Percentiles rank a stretch among this genome's conserved stretches.
phyloP scores from a whole-genome alignment of 768 basidiomycete species.

The Lyophyllum decastes region DNA sequence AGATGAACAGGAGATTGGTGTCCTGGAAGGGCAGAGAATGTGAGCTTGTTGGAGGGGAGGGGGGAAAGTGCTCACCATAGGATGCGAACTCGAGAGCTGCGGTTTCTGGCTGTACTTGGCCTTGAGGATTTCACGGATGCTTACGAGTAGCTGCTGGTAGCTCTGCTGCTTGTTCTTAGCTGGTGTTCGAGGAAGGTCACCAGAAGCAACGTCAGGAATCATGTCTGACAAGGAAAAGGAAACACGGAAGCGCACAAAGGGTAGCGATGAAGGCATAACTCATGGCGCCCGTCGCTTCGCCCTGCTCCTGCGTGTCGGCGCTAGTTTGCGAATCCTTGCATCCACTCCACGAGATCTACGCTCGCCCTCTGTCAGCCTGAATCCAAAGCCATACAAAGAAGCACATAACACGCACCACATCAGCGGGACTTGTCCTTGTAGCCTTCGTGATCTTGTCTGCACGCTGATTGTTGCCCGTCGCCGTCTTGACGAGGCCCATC shows the following conservation, averaged over 20 bases:
- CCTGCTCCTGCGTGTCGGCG: constrained; percentile 70
- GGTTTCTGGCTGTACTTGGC: constrained; percentile 46
- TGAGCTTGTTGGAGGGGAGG: not conserved
- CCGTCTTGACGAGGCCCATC: constrained; percentile 71
- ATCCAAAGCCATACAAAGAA: not conserved
- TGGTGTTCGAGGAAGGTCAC: constrained; percentile 17
- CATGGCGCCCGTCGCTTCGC: constrained; percentile 77
- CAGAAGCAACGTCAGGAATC: not conserved
- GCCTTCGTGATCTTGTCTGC: constrained; percentile 61
- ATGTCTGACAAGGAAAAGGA: not conserved
- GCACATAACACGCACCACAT: constrained; percentile 60
- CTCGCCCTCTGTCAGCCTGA: constrained; percentile 1
- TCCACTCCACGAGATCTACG: constrained; percentile 82
- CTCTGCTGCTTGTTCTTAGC: constrained; percentile 43
- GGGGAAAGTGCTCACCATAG: constrained; percentile 35
- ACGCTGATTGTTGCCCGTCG: constrained; percentile 64
- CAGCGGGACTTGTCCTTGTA: constrained; percentile 79
- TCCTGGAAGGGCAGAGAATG: constrained; percentile 23
- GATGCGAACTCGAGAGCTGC: constrained; percentile 39
- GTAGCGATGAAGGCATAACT: constrained; percentile 67
- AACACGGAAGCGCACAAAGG: constrained; percentile 40
- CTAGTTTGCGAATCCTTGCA: constrained; percentile 85
- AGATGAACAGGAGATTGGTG: constrained; percentile 40
- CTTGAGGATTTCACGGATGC: constrained; percentile 38
- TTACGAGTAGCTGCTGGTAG: constrained; percentile 43